These are phyloP conservation scores for Candida michaelii DNA, from an alignment of 805 yeast species.

Conservation along the genomic window DNA sequence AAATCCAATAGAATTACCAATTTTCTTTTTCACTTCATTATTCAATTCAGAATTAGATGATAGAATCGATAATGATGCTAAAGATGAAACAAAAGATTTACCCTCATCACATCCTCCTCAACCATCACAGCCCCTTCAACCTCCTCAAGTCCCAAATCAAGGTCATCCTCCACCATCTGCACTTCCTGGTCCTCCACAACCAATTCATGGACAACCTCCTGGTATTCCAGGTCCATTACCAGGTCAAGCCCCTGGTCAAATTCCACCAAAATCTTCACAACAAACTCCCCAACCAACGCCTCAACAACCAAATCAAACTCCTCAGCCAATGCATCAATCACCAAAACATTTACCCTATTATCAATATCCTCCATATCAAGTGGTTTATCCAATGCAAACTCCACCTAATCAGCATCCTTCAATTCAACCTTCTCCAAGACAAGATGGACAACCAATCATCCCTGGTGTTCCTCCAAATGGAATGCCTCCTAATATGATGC, in stretches of 20 bases:
- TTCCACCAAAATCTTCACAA: constrained; percentile 13
- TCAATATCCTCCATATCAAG: constrained; percentile 5
- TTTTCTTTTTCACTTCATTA: constrained; percentile 19
- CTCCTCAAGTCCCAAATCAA: constrained; percentile 11
- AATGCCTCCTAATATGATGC: constrained; percentile 3
- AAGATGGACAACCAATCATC: neutral
- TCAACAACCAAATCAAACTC: constrained; percentile 8
- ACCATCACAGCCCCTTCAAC: constrained; percentile 15
- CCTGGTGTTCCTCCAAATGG: constrained; percentile 14
- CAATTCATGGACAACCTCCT: constrained; percentile 6
- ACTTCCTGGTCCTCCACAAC: neutral
- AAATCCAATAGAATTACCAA: constrained; percentile 50
- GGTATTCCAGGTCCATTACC: constrained; percentile 7
- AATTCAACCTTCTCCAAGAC: constrained; percentile 6
- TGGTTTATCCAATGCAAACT: constrained; percentile 10
- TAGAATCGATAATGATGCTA: neutral
- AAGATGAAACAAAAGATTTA: neutral
- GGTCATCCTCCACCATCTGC: constrained; percentile 1
- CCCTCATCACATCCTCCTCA: constrained; percentile 21
- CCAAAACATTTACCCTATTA: constrained; percentile 2
- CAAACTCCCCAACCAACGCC: constrained; percentile 14
- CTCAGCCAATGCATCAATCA: neutral
- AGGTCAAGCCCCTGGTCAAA: neutral
- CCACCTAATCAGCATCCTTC: constrained; percentile 16
- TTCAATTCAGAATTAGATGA: constrained; percentile 4